These are phyloP conservation scores for Amphichorda felina DNA, from an alignment of 2,329 filamentous ascomycete genomes.

Conservation along the genomic window DNA sequence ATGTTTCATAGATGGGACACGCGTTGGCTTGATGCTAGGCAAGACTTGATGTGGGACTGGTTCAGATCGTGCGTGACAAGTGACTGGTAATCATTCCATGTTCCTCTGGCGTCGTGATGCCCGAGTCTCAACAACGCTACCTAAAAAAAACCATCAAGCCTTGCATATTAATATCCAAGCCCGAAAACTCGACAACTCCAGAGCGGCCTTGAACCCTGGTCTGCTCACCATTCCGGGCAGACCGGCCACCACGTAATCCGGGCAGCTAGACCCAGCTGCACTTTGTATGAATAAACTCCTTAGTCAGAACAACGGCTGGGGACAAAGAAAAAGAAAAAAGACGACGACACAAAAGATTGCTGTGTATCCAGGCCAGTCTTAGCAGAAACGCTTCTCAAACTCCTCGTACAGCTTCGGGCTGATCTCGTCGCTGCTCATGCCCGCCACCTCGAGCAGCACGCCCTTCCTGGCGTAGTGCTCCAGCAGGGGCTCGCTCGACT, in stretches of 20 bases:
- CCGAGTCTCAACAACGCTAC: too few species aligned
- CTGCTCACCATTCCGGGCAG: too few species aligned
- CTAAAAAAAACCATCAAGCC: too few species aligned
- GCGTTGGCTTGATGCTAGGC: too few species aligned
- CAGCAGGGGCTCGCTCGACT: conserved; percentile 73
- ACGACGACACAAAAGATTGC: background rate
- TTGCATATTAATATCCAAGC: too few species aligned
- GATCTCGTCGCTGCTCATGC: conserved; percentile 89
- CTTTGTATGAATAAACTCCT: background rate
- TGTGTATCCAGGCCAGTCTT: background rate
- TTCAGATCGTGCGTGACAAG: too few species aligned
- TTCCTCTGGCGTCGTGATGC: too few species aligned
- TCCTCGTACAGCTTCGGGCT: conserved; percentile 77
- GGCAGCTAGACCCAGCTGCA: background rate
- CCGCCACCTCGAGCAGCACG: conserved; percentile 76
- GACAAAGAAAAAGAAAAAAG: background rate
- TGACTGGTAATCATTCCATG: too few species aligned
- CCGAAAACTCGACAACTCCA: too few species aligned
- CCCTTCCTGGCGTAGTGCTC: conserved; percentile 81
- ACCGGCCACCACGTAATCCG: background rate
- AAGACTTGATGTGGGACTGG: too few species aligned
- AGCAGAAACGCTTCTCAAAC: conserved; percentile 62
- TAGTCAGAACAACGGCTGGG: background rate
- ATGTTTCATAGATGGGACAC: too few species aligned
- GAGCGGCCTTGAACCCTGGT: too few species aligned